A percentile compares a stretch with the other conserved stretches of the same genome.
Conservation (phyloP, 1,284 basidiomycete species). For the Tilletia caries region DNA sequence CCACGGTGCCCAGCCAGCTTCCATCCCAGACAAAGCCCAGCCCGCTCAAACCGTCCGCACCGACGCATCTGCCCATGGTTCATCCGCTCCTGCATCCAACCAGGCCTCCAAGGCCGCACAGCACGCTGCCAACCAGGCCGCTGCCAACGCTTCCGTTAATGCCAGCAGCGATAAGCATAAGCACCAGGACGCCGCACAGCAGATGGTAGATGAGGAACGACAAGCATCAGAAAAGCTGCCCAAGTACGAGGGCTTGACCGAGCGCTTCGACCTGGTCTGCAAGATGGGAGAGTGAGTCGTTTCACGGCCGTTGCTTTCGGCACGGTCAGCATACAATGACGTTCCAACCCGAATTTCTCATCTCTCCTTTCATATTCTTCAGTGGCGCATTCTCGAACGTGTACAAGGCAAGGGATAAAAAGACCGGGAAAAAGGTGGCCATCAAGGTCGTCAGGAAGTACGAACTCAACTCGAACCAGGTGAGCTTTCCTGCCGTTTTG, state of each 20-base stretch:
- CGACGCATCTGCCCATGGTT: conserved; percentile 10
- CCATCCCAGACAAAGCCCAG: conserved; percentile 29
- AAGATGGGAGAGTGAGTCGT: conserved; percentile 51
- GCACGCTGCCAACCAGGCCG: conserved; percentile 25
- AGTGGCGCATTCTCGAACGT: conserved; percentile 94
- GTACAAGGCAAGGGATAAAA: conserved; percentile 82
- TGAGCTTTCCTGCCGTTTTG: conserved; percentile 58
- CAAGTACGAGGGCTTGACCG: conserved; percentile 41
- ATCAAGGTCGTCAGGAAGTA: conserved; percentile 97
- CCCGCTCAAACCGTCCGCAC: conserved; percentile 16
- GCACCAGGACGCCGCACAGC: conserved; percentile 19
- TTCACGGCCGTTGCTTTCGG: too few relatives aligned
- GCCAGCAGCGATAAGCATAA: not conserved
- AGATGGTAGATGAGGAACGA: conserved; percentile 43
- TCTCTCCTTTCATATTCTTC: not conserved
- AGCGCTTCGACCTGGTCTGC: conserved; percentile 42
- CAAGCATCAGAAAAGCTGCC: conserved; percentile 45
- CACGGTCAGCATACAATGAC: too few relatives aligned
- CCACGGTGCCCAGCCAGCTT: conserved; percentile 21
- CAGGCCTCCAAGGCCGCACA: conserved; percentile 18
- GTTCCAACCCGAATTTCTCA: too few relatives aligned
- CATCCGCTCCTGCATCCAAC: not conserved
- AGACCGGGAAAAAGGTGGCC: conserved; percentile 77
- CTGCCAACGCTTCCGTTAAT: conserved; percentile 16
- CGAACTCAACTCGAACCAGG: conserved; percentile 91